phyloP scores from a whole-genome alignment of 352 stramenopile species.

The Albugo laibachii region DNA sequence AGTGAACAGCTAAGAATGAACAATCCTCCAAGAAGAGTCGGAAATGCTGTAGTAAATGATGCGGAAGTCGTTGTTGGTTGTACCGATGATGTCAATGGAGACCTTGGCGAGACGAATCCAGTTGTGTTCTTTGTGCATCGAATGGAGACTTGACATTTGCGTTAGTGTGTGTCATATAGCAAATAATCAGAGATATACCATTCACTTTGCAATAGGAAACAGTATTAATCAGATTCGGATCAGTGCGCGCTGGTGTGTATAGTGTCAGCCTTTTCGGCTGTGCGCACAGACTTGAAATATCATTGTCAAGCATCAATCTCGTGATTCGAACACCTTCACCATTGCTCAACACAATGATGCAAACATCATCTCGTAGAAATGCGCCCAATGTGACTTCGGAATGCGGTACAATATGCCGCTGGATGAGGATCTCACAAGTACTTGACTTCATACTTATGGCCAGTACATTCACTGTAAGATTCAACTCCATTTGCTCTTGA shows the following conservation, averaged over 20 bases:
- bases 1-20: slow-evolving; percentile 62
- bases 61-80: slow-evolving; percentile 23
- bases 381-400: slow-evolving; percentile 27
- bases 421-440: slow-evolving; percentile 31
- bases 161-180: too few relatives aligned
- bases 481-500: background rate
- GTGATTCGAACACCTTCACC: slow-evolving; percentile 51
- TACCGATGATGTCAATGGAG: slow-evolving; percentile 19
- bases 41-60: slow-evolving; percentile 42
- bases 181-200: slow-evolving; percentile 12
- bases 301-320: slow-evolving; percentile 20
- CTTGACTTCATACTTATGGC: slow-evolving; percentile 34
- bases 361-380: slow-evolving; percentile 35
- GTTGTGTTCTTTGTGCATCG: too few relatives aligned
- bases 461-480: slow-evolving; percentile 22
- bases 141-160: too few relatives aligned
- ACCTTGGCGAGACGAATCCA: slow-evolving; percentile 7
- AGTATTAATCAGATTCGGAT: slow-evolving; percentile 26
- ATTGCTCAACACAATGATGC: slow-evolving; percentile 45
- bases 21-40: slow-evolving; percentile 33
- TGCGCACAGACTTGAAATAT: slow-evolving; percentile 17
- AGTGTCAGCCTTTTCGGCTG: slow-evolving; percentile 32
- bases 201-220: slow-evolving; percentile 31
- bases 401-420: slow-evolving; percentile 31
- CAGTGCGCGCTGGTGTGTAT: slow-evolving; percentile 23